phyloP scores from a whole-genome alignment of 208 protist genomes.

The Leishmania tropica region DNA sequence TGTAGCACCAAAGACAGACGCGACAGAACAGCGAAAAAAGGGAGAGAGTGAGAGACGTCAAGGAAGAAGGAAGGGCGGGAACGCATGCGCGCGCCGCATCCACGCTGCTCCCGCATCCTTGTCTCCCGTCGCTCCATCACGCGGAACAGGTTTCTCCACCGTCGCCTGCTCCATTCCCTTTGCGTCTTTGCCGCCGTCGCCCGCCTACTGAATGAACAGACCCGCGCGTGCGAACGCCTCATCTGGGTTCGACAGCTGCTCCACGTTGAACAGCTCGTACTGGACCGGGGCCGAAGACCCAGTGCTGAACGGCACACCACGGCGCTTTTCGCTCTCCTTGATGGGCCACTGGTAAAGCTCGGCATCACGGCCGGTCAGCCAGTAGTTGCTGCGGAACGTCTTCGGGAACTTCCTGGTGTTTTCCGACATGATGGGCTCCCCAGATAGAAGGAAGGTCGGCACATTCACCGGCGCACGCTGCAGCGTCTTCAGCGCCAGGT shows the following conservation, averaged over 20 bases:
- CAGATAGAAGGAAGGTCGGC: slow-evolving; percentile 83
- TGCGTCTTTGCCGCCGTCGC: background rate
- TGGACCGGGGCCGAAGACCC: slow-evolving; percentile 55
- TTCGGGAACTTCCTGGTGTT: slow-evolving; percentile 75
- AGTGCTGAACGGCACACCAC: slow-evolving; percentile 66
- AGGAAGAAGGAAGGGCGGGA: background rate
- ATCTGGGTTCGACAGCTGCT: slow-evolving; percentile 87
- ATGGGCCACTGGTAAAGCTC: slow-evolving; percentile 90
- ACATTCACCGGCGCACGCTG: slow-evolving; percentile 77
- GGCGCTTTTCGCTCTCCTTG: slow-evolving; percentile 80
- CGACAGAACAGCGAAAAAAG: background rate
- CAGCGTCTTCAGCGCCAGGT: slow-evolving; percentile 80
- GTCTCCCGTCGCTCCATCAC: background rate
- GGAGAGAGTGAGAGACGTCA: background rate
- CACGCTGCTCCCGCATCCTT: background rate
- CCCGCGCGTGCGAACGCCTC: slow-evolving; percentile 88
- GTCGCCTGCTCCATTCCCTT: background rate
- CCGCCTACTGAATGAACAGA: slow-evolving; percentile 67
- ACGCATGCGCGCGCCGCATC: background rate
- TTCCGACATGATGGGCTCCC: slow-evolving; percentile 79
- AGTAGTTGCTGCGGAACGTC: slow-evolving; percentile 85
- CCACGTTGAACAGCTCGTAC: slow-evolving; percentile 88
- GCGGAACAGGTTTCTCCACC: background rate
- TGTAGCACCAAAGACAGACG: background rate
- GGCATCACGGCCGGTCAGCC: slow-evolving; percentile 84